Base-by-base conservation (phyloP, 2,329 filamentous ascomycete genomes). In the Aspergillus phoenicis region DNA sequence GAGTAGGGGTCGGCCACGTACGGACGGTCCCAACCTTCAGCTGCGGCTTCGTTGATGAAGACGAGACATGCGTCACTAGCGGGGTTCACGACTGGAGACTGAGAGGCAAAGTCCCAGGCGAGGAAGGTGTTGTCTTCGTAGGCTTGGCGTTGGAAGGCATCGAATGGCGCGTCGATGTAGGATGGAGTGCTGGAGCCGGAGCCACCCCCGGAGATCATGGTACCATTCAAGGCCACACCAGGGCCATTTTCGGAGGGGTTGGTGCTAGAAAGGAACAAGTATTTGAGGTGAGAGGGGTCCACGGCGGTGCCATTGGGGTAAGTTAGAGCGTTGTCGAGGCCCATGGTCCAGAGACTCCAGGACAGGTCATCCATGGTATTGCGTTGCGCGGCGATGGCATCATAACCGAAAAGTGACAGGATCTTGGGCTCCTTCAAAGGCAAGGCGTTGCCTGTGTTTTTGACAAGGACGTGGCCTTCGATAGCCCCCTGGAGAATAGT, bases 351-450 rank as follows among this genome's bases (percentile, higher is more conserved):
- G 15, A 39, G n/a, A 26, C 41, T 38, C 7, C 33, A 65, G 54
- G 55, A 28, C 13, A 36, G 64, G 22, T 61, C 53, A 11, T 56
- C 68, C 66, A 20, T 74, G 53, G 66, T 78, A 75, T 51, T 75
- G 66, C 38, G 71, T 70, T 8, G 67, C 24, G 71, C 73, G 5
- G 70, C 70, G 15, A 60, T 56, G 2, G 70, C 82, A 73, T 87
- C 87, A 69, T 89, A 89, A 26, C 87, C 84, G 66, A 85, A 87
- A n/a, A 89, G 66, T 1, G 86, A 85, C 3, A 75, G 60, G 13
- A 68, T 48, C 38, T 63, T 64, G 0, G 70, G 68, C 2, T 61
- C 62, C 1, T 56, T 57, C 1, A 87, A 71, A 0, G 85, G 85
- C 1, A 87, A 74, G 1, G 81, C 70, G 11, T 77, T 74, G 60